A percentile compares a stretch with the other conserved stretches of the same genome.
These are phyloP conservation scores for Neofusicoccum umdonicola DNA, from an alignment of 2,329 filamentous ascomycete genomes.

Conservation along the genomic window DNA sequence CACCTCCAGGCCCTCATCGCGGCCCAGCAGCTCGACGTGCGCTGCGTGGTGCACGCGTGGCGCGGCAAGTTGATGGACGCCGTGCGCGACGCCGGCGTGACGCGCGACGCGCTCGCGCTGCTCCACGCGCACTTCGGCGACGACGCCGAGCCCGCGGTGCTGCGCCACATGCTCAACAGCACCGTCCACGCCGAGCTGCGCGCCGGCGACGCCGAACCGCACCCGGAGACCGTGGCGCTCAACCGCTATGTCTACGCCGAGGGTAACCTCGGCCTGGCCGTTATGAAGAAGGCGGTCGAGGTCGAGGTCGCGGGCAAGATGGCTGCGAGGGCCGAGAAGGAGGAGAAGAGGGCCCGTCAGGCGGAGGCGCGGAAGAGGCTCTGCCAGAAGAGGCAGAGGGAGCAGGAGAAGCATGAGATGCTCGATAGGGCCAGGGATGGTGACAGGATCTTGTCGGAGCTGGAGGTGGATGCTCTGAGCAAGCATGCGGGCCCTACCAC, in stretches of 20 bases:
- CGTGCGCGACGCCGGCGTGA: conserved; percentile 34
- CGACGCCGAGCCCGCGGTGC: conserved; percentile 19
- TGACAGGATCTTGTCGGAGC: neutral
- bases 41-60: conserved; percentile 19
- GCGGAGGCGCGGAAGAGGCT: neutral
- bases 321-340: neutral
- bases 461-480: neutral
- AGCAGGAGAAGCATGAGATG: neutral
- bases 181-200: conserved; percentile 33
- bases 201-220: conserved; percentile 20
- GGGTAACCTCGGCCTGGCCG: neutral
- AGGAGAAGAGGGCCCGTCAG: neutral
- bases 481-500: neutral
- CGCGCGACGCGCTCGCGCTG: conserved; percentile 29
- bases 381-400: neutral
- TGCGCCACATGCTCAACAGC: conserved; percentile 35
- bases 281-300: neutral
- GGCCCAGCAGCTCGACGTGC: conserved; percentile 37
- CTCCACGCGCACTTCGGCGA: conserved; percentile 16
- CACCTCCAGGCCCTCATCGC: conserved; percentile 31
- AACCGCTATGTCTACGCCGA: neutral
- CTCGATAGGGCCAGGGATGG: neutral
- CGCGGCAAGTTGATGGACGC: conserved; percentile 19
- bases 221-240: conserved; percentile 3
- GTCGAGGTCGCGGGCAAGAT: neutral